phyloP scores from a whole-genome alignment of 345 rosid genomes.

The Eucalyptus polyanthemos region DNA sequence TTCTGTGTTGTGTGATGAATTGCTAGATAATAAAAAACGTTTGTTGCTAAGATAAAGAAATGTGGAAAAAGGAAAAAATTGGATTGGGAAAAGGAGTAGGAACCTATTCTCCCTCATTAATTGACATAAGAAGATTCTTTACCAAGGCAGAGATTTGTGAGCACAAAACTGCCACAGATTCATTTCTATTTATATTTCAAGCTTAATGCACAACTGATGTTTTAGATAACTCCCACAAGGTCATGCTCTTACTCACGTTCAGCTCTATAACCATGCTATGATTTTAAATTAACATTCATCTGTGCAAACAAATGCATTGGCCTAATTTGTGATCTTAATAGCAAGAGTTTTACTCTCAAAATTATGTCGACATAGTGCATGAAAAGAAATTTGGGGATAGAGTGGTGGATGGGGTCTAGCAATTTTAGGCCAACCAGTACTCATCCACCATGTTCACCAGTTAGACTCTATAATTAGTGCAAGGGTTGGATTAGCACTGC shows the following conservation, averaged over 20 bases:
- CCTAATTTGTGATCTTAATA: neutral
- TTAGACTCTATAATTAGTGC: neutral
- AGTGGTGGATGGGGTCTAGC: neutral
- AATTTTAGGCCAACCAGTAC: neutral
- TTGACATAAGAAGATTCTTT: neutral
- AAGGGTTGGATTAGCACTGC: neutral
- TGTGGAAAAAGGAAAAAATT: neutral
- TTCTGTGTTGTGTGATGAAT: neutral
- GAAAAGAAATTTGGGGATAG: neutral
- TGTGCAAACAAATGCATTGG: neutral
- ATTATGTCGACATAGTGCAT: neutral
- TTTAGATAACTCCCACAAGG: neutral
- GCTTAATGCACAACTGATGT: neutral
- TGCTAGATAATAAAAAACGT: neutral
- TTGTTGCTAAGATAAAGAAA: neutral
- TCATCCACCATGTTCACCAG: neutral
- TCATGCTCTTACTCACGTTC: neutral
- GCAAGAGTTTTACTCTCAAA: neutral
- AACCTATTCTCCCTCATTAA: neutral
- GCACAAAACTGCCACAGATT: neutral
- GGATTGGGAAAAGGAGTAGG: neutral
- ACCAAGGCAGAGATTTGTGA: neutral
- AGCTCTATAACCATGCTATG: neutral
- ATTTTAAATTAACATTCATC: neutral
- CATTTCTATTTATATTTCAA: neutral